Base-by-base conservation (phyloP, 352 stramenopile genomes). In the Globisporangium radiosum region DNA sequence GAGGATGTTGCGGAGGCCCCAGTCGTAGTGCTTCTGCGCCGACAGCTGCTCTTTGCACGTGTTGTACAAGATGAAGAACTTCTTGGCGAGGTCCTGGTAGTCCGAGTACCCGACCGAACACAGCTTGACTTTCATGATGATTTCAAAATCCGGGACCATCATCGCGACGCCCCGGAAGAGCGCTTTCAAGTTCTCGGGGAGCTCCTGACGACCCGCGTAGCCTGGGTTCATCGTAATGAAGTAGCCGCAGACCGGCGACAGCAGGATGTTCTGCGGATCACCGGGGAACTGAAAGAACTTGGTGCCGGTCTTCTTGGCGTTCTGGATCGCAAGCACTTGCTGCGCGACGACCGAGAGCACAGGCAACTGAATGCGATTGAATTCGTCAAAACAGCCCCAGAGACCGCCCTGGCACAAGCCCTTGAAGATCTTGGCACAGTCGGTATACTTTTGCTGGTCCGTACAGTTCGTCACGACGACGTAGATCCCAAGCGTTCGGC, bases 141-240 rank as follows among this genome's bases (percentile, higher is more conserved):
- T 97, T 72, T 97, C 87, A 57, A 91, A 90, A 61, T 97, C 88
- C 0, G 89, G 89, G 13, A 96, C 88, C 89, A 97, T 97, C 89
- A 97, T 97, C 5, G 89, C 85, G 8, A 96, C 87, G 39, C 84
- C 81, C 51, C 89, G 78, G 63, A 97, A 97, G 7, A 97, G 74
- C 9, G 94, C 95, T 71, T 99, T 99, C 8, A 99, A 78, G 66
- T 99, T 99, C 71, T 99, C 97, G 6, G 97, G 97, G 3, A 99
- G 73, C 66, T 99, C 97, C 67, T 99, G 96, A 7, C 97, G 87
- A 55, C 97, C 97, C 52, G 96, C 96, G 65, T 99, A 99, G 53
- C 97, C 97, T 5, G 97, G 97, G 70, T 99, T 99, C 97, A 99
- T 99, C 2, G 97, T 99, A 65, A 99, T 99, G 68, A 99, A 99